A percentile compares a stretch with the other conserved stretches of the same genome.
These are phyloP conservation scores for Psilocybe subaeruginosa DNA, from an alignment of 768 basidiomycete genomes.

Conservation along the genomic window DNA sequence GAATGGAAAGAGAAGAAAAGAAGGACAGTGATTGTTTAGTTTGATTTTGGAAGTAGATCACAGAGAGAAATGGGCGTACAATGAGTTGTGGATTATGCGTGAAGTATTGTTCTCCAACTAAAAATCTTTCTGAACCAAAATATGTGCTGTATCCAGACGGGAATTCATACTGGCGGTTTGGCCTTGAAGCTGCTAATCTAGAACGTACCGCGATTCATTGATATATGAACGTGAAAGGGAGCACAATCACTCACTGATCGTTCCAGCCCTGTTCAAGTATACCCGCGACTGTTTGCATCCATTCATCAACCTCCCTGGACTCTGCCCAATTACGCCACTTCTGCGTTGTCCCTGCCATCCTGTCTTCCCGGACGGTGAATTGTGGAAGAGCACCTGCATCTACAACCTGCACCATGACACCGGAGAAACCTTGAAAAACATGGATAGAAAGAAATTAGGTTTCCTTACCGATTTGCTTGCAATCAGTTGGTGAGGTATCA, in stretches of 20 bases:
- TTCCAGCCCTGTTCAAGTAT: conserved; percentile 90
- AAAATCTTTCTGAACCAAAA: conserved; percentile 82
- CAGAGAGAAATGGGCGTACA: conserved; percentile 34
- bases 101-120: conserved; percentile 90
- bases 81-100: conserved; percentile 62
- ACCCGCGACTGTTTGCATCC: conserved; percentile 87
- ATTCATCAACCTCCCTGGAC: conserved; percentile 85
- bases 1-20: neutral
- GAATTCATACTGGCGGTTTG: conserved; percentile 85
- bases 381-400: conserved; percentile 67
- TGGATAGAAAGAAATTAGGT: conserved; percentile 1
- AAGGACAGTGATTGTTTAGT: neutral
- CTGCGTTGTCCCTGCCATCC: conserved; percentile 70
- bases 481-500: conserved; percentile 88
- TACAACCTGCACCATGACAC: conserved; percentile 55
- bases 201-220: conserved; percentile 1
- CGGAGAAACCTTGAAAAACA: neutral
- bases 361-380: conserved; percentile 76
- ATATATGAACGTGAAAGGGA: neutral
- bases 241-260: conserved; percentile 63
- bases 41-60: conserved; percentile 8
- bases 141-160: conserved; percentile 89
- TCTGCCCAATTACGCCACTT: conserved; percentile 86
- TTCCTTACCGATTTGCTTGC: conserved; percentile 67
- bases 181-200: conserved; percentile 61